Conservation (phyloP, 2,329 filamentous ascomycete genomes). For the Ceratocystis diversiconidia region DNA sequence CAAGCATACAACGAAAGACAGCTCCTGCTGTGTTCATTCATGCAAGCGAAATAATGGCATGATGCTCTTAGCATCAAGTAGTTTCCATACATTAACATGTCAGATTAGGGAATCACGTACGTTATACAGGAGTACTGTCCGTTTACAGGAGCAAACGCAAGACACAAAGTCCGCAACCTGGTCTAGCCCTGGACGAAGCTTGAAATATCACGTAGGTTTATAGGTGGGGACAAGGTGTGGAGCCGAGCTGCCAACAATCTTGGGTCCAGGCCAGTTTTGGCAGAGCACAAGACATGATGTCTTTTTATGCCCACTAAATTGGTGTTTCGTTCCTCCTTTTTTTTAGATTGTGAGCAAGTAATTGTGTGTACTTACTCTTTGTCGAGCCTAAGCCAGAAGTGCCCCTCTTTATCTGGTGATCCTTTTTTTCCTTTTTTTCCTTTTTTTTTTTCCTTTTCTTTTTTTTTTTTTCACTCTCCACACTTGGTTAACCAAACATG, state of each 20-base stretch:
- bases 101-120: not conserved
- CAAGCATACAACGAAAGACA: slow-evolving; percentile 14
- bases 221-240: not conserved
- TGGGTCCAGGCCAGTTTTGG: not conserved
- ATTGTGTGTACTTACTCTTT: too few relatives aligned
- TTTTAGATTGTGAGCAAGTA: too few relatives aligned
- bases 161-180: not conserved
- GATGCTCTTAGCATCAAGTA: not conserved
- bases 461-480: not conserved
- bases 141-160: not conserved
- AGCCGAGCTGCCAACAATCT: not conserved
- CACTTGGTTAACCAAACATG: not conserved
- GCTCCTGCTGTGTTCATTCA: slow-evolving; percentile 18
- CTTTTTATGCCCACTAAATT: too few relatives aligned
- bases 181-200: not conserved
- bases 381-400: too few relatives aligned
- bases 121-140: not conserved
- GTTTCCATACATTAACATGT: not conserved
- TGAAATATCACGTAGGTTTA: not conserved
- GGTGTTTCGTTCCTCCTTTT: too few relatives aligned
- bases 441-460: not conserved
- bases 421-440: not conserved
- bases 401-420: too few relatives aligned
- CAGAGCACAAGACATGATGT: not conserved
- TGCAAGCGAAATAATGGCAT: slow-evolving; percentile 5